Percentiles rank a stretch among this genome's conserved stretches.
These are phyloP conservation scores for Logfia minima DNA, from an alignment of 129 eudicot species.

Conservation along the genomic window DNA sequence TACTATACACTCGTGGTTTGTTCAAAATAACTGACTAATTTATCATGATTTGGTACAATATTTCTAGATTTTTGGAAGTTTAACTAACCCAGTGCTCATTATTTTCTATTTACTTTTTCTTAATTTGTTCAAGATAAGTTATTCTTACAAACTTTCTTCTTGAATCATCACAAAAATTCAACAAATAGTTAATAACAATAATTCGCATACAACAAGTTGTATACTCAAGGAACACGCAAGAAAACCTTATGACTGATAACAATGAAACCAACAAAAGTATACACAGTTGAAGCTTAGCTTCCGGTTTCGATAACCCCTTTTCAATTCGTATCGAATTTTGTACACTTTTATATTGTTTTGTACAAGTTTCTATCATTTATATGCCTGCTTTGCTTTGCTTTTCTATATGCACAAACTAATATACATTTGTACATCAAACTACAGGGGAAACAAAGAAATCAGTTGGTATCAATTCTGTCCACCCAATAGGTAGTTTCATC, in stretches of 20 bases:
- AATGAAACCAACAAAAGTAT: too few species aligned
- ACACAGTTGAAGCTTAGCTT: background rate
- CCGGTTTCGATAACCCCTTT: background rate
- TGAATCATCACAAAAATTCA: too few species aligned
- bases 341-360: background rate
- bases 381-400: background rate
- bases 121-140: background rate
- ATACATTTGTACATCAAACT: constrained; percentile 5
- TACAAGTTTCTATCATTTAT: background rate
- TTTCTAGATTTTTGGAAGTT: background rate
- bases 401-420: background rate
- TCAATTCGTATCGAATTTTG: background rate
- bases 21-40: too few species aligned
- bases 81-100: background rate
- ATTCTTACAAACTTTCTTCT: background rate
- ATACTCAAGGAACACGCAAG: background rate
- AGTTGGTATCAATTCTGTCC: constrained; percentile 1
- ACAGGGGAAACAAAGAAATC: background rate
- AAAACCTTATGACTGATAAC: too few species aligned
- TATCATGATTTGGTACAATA: background rate
- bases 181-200: background rate
- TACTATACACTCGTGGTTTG: too few species aligned
- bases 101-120: background rate
- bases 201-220: background rate
- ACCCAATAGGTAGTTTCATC: constrained; percentile 30